A percentile compares a stretch with the other conserved stretches of the same genome.
These are phyloP conservation scores for Schizochytrium sp. DNA, from an alignment of 108 stramenopile genomes.

Conservation along the genomic window DNA sequence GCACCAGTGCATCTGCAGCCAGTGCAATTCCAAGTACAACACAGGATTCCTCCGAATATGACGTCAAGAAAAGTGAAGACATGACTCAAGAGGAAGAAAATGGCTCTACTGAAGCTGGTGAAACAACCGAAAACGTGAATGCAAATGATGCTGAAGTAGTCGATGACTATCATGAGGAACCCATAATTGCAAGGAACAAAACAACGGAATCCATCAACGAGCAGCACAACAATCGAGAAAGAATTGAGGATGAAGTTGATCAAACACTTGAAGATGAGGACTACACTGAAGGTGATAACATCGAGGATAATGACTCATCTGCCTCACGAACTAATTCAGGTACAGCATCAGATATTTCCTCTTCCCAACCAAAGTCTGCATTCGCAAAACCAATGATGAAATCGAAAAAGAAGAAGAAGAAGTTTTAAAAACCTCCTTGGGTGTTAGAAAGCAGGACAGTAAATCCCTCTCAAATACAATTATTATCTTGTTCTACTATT, in stretches of 20 bases:
- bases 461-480: too few relatives aligned
- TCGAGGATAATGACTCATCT: neutral
- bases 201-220: neutral
- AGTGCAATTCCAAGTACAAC: too few relatives aligned
- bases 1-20: too few relatives aligned
- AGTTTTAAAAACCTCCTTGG: constrained; percentile 18
- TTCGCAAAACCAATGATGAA: constrained; percentile 55
- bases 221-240: neutral
- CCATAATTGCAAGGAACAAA: neutral
- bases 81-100: too few relatives aligned
- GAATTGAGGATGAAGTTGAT: neutral
- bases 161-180: neutral
- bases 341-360: neutral
- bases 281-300: neutral
- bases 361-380: neutral
- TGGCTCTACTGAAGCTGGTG: too few relatives aligned
- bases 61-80: too few relatives aligned
- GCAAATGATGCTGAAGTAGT: too few relatives aligned
- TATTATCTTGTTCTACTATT: too few relatives aligned
- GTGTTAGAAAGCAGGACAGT: neutral
- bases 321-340: neutral
- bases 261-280: neutral
- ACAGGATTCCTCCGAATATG: too few relatives aligned
- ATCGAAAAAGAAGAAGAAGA: constrained; percentile 59
- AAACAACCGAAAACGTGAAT: too few relatives aligned